Conservation (phyloP, 2,329 filamentous ascomycete species). For the Trichophyton simii region DNA sequence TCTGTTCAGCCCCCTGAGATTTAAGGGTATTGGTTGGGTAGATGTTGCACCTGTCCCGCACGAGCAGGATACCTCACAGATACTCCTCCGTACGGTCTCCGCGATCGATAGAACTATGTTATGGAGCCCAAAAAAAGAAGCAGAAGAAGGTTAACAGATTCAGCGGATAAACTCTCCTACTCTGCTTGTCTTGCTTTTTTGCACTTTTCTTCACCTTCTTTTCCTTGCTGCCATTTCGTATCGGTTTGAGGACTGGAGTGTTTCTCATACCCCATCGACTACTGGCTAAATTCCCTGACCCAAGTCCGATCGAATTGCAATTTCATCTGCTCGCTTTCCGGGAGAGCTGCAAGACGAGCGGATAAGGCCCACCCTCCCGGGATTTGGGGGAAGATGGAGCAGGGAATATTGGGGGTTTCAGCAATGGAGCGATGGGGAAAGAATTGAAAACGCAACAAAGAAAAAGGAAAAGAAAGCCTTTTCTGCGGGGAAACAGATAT, state of each 20-base stretch:
- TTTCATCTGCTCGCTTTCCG: not conserved
- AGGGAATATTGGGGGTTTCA: not conserved
- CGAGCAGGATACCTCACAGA: not conserved
- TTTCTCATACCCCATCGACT: not conserved
- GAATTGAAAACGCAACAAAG: not conserved
- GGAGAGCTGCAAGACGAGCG: not conserved
- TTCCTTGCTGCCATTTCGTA: too few species aligned
- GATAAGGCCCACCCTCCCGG: constrained; percentile 1
- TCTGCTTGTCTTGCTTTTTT: too few species aligned
- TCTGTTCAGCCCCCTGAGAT: not conserved
- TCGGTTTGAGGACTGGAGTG: too few species aligned
- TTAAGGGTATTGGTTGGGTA: not conserved
- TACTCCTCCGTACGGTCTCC: not conserved
- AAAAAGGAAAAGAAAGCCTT: not conserved
- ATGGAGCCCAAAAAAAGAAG: too few species aligned
- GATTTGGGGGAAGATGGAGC: not conserved
- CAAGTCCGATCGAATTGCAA: not conserved
- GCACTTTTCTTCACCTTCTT: too few species aligned
- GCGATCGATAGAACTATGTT: too few species aligned
- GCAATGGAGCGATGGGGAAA: not conserved
- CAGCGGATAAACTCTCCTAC: too few species aligned
- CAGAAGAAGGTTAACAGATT: not conserved
- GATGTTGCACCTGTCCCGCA: not conserved
- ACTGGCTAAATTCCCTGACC: not conserved
- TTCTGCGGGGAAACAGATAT: not conserved